Evolutionary conservation across 257 asterid species (phyloP).

Genomic region (Voacanga thouarsii): DNA sequence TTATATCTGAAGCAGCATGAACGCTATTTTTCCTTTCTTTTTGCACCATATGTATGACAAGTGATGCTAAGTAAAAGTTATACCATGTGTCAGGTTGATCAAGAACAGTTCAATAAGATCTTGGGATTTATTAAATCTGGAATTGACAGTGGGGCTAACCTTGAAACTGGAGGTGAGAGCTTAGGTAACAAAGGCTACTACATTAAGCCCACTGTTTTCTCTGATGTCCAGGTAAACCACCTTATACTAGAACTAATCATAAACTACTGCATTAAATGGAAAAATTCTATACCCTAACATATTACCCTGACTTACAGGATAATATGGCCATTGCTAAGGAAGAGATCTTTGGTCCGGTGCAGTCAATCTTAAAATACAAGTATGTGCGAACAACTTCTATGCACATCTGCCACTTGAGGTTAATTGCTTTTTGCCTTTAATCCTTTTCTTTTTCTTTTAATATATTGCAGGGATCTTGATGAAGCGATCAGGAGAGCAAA

Average conservation of each 20-base stretch:
- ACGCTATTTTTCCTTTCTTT: not conserved
- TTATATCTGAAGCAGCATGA: not conserved
- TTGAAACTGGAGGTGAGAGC: conserved; percentile 79
- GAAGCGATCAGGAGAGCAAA: conserved; percentile 81
- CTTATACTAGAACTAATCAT: not conserved
- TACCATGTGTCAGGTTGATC: conserved; percentile 51
- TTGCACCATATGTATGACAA: not conserved
- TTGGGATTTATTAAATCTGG: conserved; percentile 64
- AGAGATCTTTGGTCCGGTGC: conserved; percentile 97
- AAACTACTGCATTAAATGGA: not conserved
- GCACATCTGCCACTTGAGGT: not conserved
- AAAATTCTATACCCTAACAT: not conserved
- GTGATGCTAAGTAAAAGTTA: not conserved
- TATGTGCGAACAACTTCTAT: conserved; percentile 20
- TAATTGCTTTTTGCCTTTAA: not conserved
- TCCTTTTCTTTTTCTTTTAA: not conserved
- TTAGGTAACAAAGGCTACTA: conserved; percentile 68
- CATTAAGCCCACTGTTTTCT: conserved; percentile 88
- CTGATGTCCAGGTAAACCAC: conserved; percentile 63
- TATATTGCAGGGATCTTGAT: conserved; percentile 49
- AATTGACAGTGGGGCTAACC: conserved; percentile 73
- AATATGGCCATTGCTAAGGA: conserved; percentile 83
- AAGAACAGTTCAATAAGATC: conserved; percentile 70
- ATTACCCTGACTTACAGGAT: conserved; percentile 40
- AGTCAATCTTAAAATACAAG: conserved; percentile 74